Base-by-base conservation (phyloP, 345 rosid genomes). In the Erucastrum elatum region DNA sequence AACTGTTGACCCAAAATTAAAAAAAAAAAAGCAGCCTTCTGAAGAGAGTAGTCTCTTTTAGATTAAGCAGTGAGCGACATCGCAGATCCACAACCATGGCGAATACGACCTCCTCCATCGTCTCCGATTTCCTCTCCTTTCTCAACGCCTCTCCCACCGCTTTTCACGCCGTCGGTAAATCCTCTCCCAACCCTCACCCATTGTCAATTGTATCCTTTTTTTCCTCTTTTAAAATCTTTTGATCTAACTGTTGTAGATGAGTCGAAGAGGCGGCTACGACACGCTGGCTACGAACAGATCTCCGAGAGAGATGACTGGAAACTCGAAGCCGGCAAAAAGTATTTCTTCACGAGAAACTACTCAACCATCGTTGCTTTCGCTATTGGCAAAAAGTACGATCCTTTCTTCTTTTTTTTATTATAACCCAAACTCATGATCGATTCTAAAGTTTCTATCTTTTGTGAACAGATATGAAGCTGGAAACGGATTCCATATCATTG, bases 121-220 rank as follows among this genome's bases (percentile, higher is more conserved):
- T 86, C 63, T 71, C 86, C 70, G 99, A 90, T 75, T 81, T 95
- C 72, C 81, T 95, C 80, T 55, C 85, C 80, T 95, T 90, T 89
- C 86, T 93, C 79, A 93, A 95, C 83, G 92, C 89, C 66, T 93
- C 98, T 49, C 98, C 99, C 27, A 95, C 99, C n/a, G 97, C 99
- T 37, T 95, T 95, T 76, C 99, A 95, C 62, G 99, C 99, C 81
- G 98, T 93, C 27, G 98, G 99, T 95, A 90, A 21, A 21, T 74
- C 26, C 39, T 21, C 64, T 39, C 68, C 17, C 0, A 15, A 29
- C 60, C 5, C 41, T 27, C 67, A 60, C 10, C 46, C 1, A 8
- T 39, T 9, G 0, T 21, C 21, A 21, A 21, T 12, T 10, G 30
- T 29, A 4, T 29, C 2, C 0, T 29, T 29, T 29, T 27, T 21